Conservation (phyloP, 2,329 filamentous ascomycete species). For the Pleomassaria siparia region DNA sequence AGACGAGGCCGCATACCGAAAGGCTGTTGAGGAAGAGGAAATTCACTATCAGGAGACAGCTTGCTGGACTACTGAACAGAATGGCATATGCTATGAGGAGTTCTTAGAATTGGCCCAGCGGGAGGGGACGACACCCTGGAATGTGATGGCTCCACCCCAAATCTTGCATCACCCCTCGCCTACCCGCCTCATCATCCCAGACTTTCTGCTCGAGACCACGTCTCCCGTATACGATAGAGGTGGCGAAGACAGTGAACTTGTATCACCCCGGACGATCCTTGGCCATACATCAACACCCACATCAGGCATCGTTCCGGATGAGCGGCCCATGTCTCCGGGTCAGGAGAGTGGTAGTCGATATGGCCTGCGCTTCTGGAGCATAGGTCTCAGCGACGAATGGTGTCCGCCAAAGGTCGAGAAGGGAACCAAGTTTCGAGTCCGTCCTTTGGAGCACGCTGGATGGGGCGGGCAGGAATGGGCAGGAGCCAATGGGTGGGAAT, state of each 20-base stretch:
- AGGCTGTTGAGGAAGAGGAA: neutral
- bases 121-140: neutral
- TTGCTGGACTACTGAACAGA: neutral
- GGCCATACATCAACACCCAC: neutral
- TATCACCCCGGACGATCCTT: neutral
- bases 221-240: neutral
- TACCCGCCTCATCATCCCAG: neutral
- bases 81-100: too few relatives aligned
- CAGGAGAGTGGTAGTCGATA: constrained; percentile 21
- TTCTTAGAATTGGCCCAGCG: too few relatives aligned
- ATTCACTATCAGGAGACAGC: neutral
- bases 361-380: constrained; percentile 14
- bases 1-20: too few relatives aligned
- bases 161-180: too few relatives aligned
- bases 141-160: too few relatives aligned
- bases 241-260: neutral
- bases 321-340: constrained; percentile 16
- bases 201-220: neutral
- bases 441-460: constrained; percentile 17
- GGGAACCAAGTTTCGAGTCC: constrained; percentile 12
- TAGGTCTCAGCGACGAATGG: constrained; percentile 19
- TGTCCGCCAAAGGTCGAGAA: constrained; percentile 6
- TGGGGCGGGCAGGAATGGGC: constrained; percentile 28
- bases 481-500: constrained; percentile 8
- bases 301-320: constrained; percentile 12